Conservation (phyloP, 2,329 filamentous ascomycete species). For the Cladosporium sp. region DNA sequence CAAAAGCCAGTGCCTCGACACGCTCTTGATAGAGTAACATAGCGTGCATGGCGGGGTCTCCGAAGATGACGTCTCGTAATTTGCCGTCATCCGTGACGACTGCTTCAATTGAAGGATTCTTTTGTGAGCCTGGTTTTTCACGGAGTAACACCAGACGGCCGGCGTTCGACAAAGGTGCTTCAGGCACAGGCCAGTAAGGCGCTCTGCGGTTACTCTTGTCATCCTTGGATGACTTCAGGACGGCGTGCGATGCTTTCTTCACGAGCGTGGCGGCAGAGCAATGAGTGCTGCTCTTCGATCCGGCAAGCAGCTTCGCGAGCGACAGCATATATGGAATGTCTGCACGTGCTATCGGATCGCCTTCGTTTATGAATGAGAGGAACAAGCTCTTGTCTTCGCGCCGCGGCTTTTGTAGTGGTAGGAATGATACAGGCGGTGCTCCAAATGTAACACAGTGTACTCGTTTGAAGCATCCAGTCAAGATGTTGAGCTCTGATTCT, state of each 20-base stretch:
- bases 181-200: slow-evolving; percentile 64
- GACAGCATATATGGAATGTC: slow-evolving; percentile 75
- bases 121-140: slow-evolving; percentile 39
- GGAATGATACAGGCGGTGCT: slow-evolving; percentile 73
- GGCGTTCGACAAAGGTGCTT: slow-evolving; percentile 68
- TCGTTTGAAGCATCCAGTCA: slow-evolving; percentile 72
- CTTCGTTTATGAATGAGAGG: slow-evolving; percentile 80
- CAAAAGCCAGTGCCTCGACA: slow-evolving; percentile 70
- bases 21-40: slow-evolving; percentile 77
- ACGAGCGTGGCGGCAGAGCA: background rate
- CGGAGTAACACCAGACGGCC: slow-evolving; percentile 70
- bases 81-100: slow-evolving; percentile 68
- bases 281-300: slow-evolving; percentile 28
- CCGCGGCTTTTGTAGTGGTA: slow-evolving; percentile 65
- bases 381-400: slow-evolving; percentile 68
- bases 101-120: slow-evolving; percentile 60
- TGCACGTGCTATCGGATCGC: slow-evolving; percentile 76
- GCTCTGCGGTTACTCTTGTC: slow-evolving; percentile 23
- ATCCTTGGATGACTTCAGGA: slow-evolving; percentile 5
- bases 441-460: slow-evolving; percentile 86
- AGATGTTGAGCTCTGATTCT: slow-evolving; percentile 67
- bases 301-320: slow-evolving; percentile 69
- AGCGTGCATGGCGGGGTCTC: slow-evolving; percentile 76
- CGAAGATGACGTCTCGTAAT: slow-evolving; percentile 72
- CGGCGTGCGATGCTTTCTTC: slow-evolving; percentile 24